Conservation (phyloP, 306 rosid genomes). For the Ormosia semicastrata region DNA sequence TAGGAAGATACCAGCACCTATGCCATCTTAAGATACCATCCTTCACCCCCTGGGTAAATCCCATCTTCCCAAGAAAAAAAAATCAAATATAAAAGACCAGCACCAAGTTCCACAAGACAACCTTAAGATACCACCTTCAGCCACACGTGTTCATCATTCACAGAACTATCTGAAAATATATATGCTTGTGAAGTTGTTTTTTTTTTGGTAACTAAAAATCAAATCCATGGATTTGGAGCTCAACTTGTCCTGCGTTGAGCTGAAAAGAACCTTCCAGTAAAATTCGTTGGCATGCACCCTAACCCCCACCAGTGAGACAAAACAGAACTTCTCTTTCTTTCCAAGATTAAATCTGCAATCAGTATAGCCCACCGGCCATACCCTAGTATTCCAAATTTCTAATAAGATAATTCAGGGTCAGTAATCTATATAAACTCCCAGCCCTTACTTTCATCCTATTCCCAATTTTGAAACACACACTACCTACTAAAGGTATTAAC, state of each 20-base stretch:
- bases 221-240: not conserved
- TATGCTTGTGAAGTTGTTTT: too few relatives aligned
- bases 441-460: not conserved
- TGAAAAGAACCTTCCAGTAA: slow-evolving; percentile 22
- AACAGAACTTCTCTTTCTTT: not conserved
- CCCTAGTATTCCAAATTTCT: not conserved
- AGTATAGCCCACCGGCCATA: not conserved
- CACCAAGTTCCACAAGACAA: slow-evolving; percentile 7
- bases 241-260: slow-evolving; percentile 20
- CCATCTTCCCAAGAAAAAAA: not conserved
- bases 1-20: too few relatives aligned
- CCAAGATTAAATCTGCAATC: not conserved
- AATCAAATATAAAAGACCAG: slow-evolving; percentile 24
- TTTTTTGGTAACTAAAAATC: not conserved
- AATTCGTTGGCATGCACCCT: slow-evolving; percentile 34
- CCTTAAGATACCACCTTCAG: slow-evolving; percentile 7
- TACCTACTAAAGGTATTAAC: not conserved
- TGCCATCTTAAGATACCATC: too few relatives aligned
- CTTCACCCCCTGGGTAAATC: not conserved
- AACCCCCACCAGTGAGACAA: slow-evolving; percentile 9
- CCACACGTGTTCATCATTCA: not conserved
- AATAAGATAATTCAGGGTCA: not conserved
- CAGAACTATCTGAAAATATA: too few relatives aligned
- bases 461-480: not conserved
- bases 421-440: slow-evolving; percentile 31